A percentile compares a stretch with the other conserved stretches of the same genome.
Conservation (phyloP, 495 filamentous ascomycete species). For the Penicillium fimorum region DNA sequence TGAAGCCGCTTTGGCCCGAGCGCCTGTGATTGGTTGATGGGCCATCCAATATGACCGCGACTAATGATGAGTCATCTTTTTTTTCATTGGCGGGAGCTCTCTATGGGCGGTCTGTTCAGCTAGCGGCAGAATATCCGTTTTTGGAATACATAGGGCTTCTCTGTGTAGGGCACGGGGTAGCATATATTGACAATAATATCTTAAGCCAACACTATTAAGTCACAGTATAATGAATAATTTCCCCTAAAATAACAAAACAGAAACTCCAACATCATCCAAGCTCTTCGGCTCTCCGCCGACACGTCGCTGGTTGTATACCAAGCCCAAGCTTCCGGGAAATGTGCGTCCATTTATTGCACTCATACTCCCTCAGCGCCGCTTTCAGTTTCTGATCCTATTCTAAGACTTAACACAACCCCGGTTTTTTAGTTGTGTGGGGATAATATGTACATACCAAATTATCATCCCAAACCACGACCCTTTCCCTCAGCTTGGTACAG, state of each 20-base stretch:
- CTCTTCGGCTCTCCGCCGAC: slow-evolving; percentile 66
- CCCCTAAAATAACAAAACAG: not conserved
- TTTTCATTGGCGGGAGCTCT: slow-evolving; percentile 35
- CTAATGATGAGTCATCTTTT: slow-evolving; percentile 35
- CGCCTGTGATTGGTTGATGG: slow-evolving; percentile 23
- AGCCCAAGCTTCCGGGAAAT: slow-evolving; percentile 83
- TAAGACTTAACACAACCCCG: slow-evolving; percentile 14
- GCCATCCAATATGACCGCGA: slow-evolving; percentile 16
- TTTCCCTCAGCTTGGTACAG: slow-evolving; percentile 89
- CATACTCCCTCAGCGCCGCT: slow-evolving; percentile 79
- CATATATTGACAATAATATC: slow-evolving; percentile 2
- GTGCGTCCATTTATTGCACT: slow-evolving; percentile 85
- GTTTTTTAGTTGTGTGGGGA: not conserved
- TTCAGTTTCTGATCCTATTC: slow-evolving; percentile 72
- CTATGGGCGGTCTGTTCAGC: slow-evolving; percentile 20
- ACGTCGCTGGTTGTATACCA: slow-evolving; percentile 80
- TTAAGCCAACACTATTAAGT: not conserved
- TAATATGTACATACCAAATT: slow-evolving; percentile 60
- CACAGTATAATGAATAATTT: not conserved
- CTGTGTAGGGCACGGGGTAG: slow-evolving; percentile 8
- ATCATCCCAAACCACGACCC: slow-evolving; percentile 88
- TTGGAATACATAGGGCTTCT: slow-evolving; percentile 36
- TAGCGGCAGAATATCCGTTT: slow-evolving; percentile 25
- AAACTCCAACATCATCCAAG: not conserved
- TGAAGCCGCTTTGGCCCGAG: slow-evolving; percentile 49